Evolutionary conservation across 495 filamentous ascomycete species (phyloP).

Genomic region (Clohesyomyces aquaticus): DNA sequence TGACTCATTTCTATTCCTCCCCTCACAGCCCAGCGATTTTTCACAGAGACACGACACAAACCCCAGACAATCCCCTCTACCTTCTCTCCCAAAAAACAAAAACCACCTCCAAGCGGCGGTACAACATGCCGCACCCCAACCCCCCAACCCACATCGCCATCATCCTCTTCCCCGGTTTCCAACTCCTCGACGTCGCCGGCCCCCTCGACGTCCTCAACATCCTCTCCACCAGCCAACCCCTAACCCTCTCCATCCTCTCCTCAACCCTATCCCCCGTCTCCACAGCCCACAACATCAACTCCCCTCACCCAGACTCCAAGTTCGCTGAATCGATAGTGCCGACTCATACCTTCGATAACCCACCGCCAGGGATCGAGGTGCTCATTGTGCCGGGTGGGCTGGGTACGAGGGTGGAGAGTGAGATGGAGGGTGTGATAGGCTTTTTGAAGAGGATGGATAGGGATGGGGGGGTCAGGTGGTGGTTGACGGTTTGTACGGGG

Average conservation of each 20-base stretch:
- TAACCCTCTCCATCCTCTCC: constrained; percentile 58
- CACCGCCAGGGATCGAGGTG: constrained; percentile 58
- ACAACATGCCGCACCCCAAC: not conserved
- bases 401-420: constrained; percentile 53
- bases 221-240: constrained; percentile 48
- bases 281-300: constrained; percentile 42
- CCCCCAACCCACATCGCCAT: constrained; percentile 43
- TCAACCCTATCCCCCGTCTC: constrained; percentile 57
- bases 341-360: constrained; percentile 63
- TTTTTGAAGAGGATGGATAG: constrained; percentile 49
- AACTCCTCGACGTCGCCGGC: constrained; percentile 61
- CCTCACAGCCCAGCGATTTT: too few relatives aligned
- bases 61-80: too few relatives aligned
- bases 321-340: constrained; percentile 57
- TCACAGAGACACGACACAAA: too few relatives aligned
- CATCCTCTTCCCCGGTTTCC: constrained; percentile 57
- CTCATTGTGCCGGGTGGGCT: constrained; percentile 67
- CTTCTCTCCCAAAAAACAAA: too few relatives aligned
- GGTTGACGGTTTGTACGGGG: constrained; percentile 46
- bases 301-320: constrained; percentile 29
- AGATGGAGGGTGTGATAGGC: constrained; percentile 47
- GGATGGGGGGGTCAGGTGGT: constrained; percentile 50
- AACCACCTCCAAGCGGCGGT: too few relatives aligned
- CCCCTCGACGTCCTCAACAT: constrained; percentile 66
- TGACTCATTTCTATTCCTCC: too few relatives aligned